Base-by-base conservation (phyloP, 169 alveolate species). In the Babesia sp. region DNA sequence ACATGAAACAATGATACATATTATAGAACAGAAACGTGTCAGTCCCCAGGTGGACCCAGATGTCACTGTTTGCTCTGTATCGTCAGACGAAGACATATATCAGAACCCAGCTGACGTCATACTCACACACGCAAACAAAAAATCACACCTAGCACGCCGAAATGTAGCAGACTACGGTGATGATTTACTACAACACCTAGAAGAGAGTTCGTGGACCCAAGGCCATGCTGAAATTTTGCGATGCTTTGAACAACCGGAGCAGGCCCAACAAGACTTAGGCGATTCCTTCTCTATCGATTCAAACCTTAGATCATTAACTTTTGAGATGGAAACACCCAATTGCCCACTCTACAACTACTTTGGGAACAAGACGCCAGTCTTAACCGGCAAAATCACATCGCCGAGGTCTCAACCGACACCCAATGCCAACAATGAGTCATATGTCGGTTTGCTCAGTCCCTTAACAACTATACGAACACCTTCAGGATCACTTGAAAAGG, bases 271-370 rank as follows among this genome's bases (percentile, higher is more conserved):
- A 3, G 24, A 7, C 1, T 6, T 2, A 6, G 44, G 16, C 7
- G 22, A 9, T 12, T 16, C 46, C 26, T 1, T 11, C 6, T 2
- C 41, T 9, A 26, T 24, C 6, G 58, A 45, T 20, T 1, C 61
- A 2, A 37, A 11, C 26, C 1, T 45, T 14, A 24, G 29, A 4
- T 20, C 74, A 20, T 4, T 36, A 1, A 26, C 16, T 50, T 14
- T 14, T 18, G 59, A 46, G 29, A 14, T 46, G 14, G 36, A 64
- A 0, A 50, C 16, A 34, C 18, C 59, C 1, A 11, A 33, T 24
- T 50, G 45, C 41, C 54, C 74, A 0, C 3, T 46, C 16, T 46
- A 46, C 51, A 50, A 36, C 51, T 64, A 64, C 31, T 48, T 64
- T 18, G n/a, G n/a, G n/a, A 2, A 51, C 44, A 1, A 29, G 59